Evolutionary conservation across 371 early-diverging fungal genomes (phyloP).

Genomic region (Mucor plumbeus): DNA sequence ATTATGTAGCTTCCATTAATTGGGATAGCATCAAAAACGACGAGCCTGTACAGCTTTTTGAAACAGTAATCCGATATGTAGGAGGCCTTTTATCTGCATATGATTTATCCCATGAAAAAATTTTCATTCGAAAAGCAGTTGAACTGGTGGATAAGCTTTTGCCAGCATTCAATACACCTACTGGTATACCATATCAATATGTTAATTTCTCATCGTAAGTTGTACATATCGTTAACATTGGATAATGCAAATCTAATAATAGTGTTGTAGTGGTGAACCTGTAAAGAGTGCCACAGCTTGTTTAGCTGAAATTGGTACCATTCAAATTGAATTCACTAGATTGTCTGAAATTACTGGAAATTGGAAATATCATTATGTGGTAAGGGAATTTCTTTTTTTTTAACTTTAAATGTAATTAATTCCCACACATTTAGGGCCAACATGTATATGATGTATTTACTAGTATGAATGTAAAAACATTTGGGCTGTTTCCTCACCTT

Average conservation of each 20-base stretch:
- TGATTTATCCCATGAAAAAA: constrained; percentile 58
- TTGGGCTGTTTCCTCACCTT: constrained; percentile 68
- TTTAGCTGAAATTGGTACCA: constrained; percentile 87
- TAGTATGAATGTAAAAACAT: constrained; percentile 22
- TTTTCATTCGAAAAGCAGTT: constrained; percentile 54
- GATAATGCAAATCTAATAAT: neutral
- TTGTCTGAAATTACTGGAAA: constrained; percentile 78
- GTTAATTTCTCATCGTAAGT: constrained; percentile 45
- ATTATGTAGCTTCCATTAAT: constrained; percentile 60
- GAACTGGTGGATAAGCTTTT: constrained; percentile 61
- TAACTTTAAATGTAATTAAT: neutral
- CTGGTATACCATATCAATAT: constrained; percentile 66
- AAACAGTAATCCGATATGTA: constrained; percentile 86
- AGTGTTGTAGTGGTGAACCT: constrained; percentile 33
- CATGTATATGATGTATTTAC: constrained; percentile 48
- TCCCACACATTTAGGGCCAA: constrained; percentile 42
- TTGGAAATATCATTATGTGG: constrained; percentile 61
- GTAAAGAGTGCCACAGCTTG: constrained; percentile 37
- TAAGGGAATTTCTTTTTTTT: constrained; percentile 19
- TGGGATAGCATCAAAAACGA: constrained; percentile 31
- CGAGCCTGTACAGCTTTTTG: constrained; percentile 67
- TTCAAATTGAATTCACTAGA: constrained; percentile 86
- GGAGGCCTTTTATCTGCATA: constrained; percentile 87
- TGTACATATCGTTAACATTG: neutral
- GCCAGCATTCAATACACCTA: constrained; percentile 62